Conservation (phyloP, 345 rosid species). For the Aquilaria malaccensis region DNA sequence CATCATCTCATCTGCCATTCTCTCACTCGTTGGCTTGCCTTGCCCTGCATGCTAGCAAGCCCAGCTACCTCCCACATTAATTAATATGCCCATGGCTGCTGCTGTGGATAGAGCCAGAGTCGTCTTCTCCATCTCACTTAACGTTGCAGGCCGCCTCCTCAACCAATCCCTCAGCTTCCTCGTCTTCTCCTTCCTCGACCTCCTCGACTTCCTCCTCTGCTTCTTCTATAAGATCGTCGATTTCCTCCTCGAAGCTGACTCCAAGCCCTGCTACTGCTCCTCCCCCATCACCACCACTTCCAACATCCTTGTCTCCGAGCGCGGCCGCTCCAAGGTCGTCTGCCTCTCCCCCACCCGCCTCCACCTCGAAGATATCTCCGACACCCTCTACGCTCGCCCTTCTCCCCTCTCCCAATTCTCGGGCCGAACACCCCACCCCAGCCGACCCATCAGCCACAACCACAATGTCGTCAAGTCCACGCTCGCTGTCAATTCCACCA, state of each 20-base stretch:
- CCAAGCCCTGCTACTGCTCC: conserved; percentile 81
- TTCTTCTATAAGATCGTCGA: conserved; percentile 63
- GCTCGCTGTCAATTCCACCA: conserved; percentile 49
- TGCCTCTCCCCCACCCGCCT: conserved; percentile 62
- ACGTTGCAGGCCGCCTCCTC: conserved; percentile 32
- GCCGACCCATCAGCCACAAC: too few relatives aligned
- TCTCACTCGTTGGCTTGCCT: conserved; percentile 3
- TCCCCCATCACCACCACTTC: conserved; percentile 52
- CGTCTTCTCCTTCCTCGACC: conserved; percentile 73
- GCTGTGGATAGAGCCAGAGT: conserved; percentile 19
- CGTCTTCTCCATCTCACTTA: conserved; percentile 7
- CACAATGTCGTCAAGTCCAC: conserved; percentile 16
- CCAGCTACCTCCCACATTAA: not conserved
- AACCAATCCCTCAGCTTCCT: conserved; percentile 62
- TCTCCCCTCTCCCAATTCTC: conserved; percentile 42
- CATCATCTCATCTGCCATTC: conserved; percentile 1
- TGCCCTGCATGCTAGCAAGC: too few relatives aligned
- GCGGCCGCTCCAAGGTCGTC: conserved; percentile 72
- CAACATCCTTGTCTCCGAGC: conserved; percentile 73
- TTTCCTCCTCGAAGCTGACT: conserved; percentile 72
- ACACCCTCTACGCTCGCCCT: conserved; percentile 75
- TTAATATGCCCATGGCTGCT: not conserved
- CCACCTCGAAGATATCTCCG: conserved; percentile 81
- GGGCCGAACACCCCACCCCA: conserved; percentile 19
- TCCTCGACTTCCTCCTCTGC: conserved; percentile 63